A percentile compares a stretch with the other conserved stretches of the same genome.
Evolutionary conservation across 2,329 filamentous ascomycete species (phyloP).

Genomic region (Xenoacremonium recifei): DNA sequence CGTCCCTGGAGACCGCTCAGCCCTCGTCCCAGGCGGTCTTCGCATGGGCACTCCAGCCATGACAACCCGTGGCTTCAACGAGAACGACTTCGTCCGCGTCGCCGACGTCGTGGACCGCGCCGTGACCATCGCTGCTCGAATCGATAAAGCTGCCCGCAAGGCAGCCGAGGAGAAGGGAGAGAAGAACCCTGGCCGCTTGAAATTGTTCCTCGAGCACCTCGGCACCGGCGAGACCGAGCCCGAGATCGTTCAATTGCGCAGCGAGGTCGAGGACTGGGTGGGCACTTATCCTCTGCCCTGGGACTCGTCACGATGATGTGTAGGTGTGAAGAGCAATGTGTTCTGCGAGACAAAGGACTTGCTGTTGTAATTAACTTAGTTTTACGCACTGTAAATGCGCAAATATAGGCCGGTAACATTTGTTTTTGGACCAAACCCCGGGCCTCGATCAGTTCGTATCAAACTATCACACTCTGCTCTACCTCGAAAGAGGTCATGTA

Average conservation of each 20-base stretch:
- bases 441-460: constrained; percentile 1
- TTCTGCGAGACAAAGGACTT: not conserved
- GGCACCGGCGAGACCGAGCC: constrained; percentile 65
- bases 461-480: too few species aligned
- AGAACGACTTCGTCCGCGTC: constrained; percentile 83
- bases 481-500: too few species aligned
- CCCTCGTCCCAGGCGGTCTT: constrained; percentile 87
- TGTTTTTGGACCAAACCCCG: not conserved
- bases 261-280: constrained; percentile 77
- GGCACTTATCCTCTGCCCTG: constrained; percentile 72
- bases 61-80: constrained; percentile 91
- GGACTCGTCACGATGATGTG: constrained; percentile 41
- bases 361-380: constrained; percentile 11
- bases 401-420: not conserved
- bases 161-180: constrained; percentile 65
- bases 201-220: constrained; percentile 66
- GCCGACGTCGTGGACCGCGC: constrained; percentile 83
- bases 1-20: constrained; percentile 90
- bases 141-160: constrained; percentile 71
- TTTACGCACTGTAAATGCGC: constrained; percentile 4
- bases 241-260: constrained; percentile 70
- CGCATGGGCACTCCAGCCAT: constrained; percentile 96
- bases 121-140: constrained; percentile 72
- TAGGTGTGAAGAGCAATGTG: not conserved
- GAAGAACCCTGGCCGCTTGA: constrained; percentile 63